Evolutionary conservation across 1,284 basidiomycete genomes (phyloP), one percentile per base, ranked within the genome.

Genomic region (Lignosus rhinocerotis): DNA sequence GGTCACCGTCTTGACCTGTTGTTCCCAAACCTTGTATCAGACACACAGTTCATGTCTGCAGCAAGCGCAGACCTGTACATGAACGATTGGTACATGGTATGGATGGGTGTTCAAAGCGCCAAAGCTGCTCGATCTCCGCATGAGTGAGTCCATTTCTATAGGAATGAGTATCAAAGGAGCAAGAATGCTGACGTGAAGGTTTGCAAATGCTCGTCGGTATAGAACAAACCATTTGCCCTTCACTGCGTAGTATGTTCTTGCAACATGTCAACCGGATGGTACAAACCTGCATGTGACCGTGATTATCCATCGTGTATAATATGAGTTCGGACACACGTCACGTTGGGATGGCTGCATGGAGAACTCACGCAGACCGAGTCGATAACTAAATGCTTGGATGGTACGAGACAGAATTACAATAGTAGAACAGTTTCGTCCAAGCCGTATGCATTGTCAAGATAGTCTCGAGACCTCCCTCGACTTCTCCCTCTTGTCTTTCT

Each of bases 401-500:
- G 8, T 42, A 42, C 17, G 39, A 2, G 39, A 42, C 39, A 42
- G 17, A n/a, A 42, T 1, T 42, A 30, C 21, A 45, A 9, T 17
- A 42, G 39, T 42, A 42, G 8, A 17, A 30, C 21, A 45, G 17
- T 45, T 31, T 11, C 21, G 21, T 45, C 21, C 19, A 19, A 10
- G 16, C 5, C 25, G 43, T 2, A 10, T 43, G n/a, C 10, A 19
- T 19, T 17, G 39, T 42, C 12, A 8, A 42, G 39, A 42, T 17
- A 16, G 43, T 19, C 8, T 11, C 21, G 5, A 11, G 3, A 25
- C 2, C 43, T 45, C n/a, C 2, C 43, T 19, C 43, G 43, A 45
- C 43, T 45, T 45, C 34, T 50, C 48, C 34, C 38, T 50, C 65
- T 70, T 69, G 51, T 58, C 53, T 65, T 69, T 73, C 59, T 91